Conservation (phyloP, 306 rosid species). For the Dalbergia cochinchinensis region DNA sequence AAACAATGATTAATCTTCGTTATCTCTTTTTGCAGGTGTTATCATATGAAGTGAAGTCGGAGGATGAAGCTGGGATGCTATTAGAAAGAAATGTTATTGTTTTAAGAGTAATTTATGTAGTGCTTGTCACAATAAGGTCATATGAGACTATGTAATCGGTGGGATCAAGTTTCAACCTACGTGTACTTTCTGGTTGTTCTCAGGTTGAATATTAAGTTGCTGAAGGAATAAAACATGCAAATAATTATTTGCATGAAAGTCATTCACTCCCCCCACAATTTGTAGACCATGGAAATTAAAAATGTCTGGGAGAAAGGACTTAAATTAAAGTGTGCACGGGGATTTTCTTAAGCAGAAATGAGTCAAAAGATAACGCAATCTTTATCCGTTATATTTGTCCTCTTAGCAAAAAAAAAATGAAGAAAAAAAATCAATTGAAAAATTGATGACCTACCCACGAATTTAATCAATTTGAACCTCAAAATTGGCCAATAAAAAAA, state of each 20-base stretch:
- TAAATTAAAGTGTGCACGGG: not conserved
- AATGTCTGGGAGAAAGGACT: not conserved
- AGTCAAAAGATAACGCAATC: not conserved
- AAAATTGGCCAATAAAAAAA: too few species aligned
- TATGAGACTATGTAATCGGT: not conserved
- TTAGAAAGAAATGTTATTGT: conserved; percentile 46
- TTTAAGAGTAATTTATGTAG: conserved; percentile 5
- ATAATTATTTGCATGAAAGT: not conserved
- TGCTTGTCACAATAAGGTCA: conserved; percentile 42
- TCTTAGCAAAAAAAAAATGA: not conserved
- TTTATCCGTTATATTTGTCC: not conserved
- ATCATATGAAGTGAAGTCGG: conserved; percentile 49
- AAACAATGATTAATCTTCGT: not conserved
- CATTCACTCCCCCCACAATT: not conserved
- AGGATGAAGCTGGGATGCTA: conserved; percentile 25
- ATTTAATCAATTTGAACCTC: too few species aligned
- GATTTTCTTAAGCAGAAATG: not conserved
- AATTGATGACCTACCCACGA: too few species aligned
- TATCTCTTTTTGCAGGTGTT: conserved; percentile 63
- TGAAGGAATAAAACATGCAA: not conserved
- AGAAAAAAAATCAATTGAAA: too few species aligned
- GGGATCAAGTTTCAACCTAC: conserved; percentile 18
- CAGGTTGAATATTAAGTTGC: not conserved
- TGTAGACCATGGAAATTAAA: not conserved
- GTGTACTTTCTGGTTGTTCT: conserved; percentile 11